Evolutionary conservation across 805 yeast species (phyloP), one percentile per base, ranked within the genome.

Genomic region (Saccharomyces jurei): DNA sequence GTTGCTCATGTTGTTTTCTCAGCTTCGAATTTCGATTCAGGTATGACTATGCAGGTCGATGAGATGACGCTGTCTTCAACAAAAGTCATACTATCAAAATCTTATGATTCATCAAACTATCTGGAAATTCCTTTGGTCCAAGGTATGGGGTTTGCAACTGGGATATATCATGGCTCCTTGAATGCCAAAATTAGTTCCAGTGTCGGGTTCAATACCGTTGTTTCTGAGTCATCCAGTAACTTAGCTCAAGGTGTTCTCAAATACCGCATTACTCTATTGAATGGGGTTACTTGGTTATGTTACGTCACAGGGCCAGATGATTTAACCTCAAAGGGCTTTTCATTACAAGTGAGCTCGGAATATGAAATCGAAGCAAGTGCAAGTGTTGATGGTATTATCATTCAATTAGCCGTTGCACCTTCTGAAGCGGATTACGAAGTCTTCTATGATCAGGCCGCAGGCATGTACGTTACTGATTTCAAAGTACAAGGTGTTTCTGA

Each of bases 371-470:
- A 55, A 2, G 61, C 66, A 9, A 50, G 58, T 50, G 55, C 52
- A 26, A 29, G 41, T 4, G 61, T 64, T 1, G 71, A 75, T 58
- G 82, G 82, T 9, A 76, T 79, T 31, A 72, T 77, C 3, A 75
- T 87, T 58, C 94, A 87, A 70, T 59, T 86, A 30, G 75, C 81
- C 54, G 82, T 81, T 8, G 77, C 68, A 49, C 71, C 73, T 14
- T 47, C 61, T 22, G 67, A 59, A 11, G 81, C 81, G 6, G 66
- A 61, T n/a, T 54, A 67, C 49, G 80, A 77, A 26, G 66, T 71
- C 6, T 71, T 66, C 57, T 83, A 83, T 60, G 90, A 87, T 61
- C 57, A 67, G 9, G 81, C 84, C 25, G 87, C 89, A 1, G 91
- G 90, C 5, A 73, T 76, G 51, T 85, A 78, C 59, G 80, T 84